phyloP scores from a whole-genome alignment of 176 grass and related monocot genomes.

The Rhynchospora tenuis region DNA sequence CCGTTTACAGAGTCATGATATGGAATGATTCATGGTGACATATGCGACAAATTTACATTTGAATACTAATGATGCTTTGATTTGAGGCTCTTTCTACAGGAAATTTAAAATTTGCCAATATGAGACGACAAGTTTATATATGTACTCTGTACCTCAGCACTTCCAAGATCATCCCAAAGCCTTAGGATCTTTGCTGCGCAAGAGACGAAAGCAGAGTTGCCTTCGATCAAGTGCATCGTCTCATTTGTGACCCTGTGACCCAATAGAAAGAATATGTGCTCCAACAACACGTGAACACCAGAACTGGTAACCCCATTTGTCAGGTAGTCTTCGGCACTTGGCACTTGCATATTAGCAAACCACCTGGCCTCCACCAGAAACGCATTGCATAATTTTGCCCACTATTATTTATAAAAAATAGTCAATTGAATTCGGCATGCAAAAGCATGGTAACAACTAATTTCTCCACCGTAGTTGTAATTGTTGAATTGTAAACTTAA shows the following conservation, averaged over 20 bases:
- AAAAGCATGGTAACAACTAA: background rate
- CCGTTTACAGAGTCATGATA: too few relatives aligned
- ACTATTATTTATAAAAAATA: conserved; percentile 29
- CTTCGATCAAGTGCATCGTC: background rate
- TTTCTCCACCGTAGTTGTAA: too few relatives aligned
- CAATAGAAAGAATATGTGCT: conserved; percentile 26
- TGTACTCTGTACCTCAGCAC: conserved; percentile 8
- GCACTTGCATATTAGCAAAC: conserved; percentile 30
- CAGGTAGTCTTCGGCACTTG: conserved; percentile 33
- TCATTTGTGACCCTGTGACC: conserved; percentile 20
- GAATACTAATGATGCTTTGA: too few relatives aligned
- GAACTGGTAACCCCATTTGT: conserved; percentile 37
- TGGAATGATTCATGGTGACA: too few relatives aligned
- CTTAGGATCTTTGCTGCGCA: conserved; percentile 48
- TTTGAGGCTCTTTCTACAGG: too few relatives aligned
- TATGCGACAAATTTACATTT: too few relatives aligned
- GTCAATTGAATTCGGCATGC: background rate
- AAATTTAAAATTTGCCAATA: too few relatives aligned
- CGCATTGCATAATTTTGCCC: conserved; percentile 47
- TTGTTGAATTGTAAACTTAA: too few relatives aligned
- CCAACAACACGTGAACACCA: conserved; percentile 15
- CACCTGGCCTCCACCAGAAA: conserved; percentile 54
- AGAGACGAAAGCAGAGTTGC: conserved; percentile 16
- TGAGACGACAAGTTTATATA: too few relatives aligned
- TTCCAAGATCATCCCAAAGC: conserved; percentile 64